A percentile compares a stretch with the other conserved stretches of the same genome.
These are phyloP conservation scores for Boletus vinaceobasis DNA, from an alignment of 768 basidiomycete genomes.

Conservation along the genomic window DNA sequence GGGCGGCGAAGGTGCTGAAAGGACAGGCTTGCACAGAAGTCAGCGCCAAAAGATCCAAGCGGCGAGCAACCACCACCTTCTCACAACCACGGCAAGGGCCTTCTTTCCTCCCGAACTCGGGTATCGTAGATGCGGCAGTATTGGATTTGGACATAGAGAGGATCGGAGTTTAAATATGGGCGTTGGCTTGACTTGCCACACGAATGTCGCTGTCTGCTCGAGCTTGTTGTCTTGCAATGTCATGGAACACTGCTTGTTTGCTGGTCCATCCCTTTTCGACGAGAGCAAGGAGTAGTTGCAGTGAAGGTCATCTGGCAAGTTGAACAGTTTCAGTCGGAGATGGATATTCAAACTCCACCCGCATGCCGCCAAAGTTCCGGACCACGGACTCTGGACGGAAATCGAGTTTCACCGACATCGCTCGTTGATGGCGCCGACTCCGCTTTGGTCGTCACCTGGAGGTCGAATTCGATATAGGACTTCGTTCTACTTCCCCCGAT, in stretches of 20 bases:
- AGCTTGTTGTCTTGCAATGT: too few relatives aligned
- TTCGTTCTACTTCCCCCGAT: neutral
- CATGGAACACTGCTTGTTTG: neutral
- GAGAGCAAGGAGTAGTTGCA: too few relatives aligned
- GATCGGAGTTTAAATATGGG: neutral
- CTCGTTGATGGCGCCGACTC: neutral
- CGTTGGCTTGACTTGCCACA: neutral
- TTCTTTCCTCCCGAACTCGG: too few relatives aligned
- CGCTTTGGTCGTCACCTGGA: too few relatives aligned
- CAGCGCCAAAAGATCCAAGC: neutral
- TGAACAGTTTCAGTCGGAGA: neutral
- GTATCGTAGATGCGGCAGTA: too few relatives aligned
- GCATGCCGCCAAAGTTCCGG: too few relatives aligned
- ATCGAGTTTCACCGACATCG: neutral
- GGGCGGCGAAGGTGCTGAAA: neutral
- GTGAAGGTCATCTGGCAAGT: too few relatives aligned
- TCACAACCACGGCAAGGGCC: neutral
- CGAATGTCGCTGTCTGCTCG: neutral
- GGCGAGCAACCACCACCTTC: neutral
- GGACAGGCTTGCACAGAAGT: neutral
- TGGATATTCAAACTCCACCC: neutral
- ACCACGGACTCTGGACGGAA: neutral
- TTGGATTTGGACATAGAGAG: neutral
- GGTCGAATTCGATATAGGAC: neutral
- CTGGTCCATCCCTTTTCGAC: neutral